phyloP scores from a whole-genome alignment of 2,329 filamentous ascomycete genomes.

The Penicillium corylophilum region DNA sequence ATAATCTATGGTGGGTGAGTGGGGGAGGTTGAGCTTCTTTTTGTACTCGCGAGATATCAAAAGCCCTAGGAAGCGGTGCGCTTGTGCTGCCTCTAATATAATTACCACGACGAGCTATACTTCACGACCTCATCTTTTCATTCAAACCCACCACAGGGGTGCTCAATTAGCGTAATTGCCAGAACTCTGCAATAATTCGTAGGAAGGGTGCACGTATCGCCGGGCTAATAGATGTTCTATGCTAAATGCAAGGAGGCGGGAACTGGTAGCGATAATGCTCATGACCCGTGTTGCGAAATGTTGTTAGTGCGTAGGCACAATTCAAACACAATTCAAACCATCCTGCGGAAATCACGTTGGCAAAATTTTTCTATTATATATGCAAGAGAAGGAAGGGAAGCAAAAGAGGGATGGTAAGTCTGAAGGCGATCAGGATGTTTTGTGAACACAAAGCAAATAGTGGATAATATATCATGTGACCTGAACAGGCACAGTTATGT shows the following conservation, averaged over 20 bases:
- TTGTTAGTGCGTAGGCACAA: not conserved
- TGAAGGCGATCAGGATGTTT: not conserved
- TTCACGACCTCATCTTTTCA: too few relatives aligned
- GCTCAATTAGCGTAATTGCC: too few relatives aligned
- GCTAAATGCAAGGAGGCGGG: not conserved
- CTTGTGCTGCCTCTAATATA: too few relatives aligned
- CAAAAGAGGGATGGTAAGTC: not conserved
- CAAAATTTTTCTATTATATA: not conserved
- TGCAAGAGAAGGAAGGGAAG: not conserved
- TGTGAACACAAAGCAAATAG: not conserved
- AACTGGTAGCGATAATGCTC: not conserved
- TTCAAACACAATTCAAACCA: not conserved
- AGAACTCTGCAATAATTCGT: too few relatives aligned
- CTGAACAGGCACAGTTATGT: slow-evolving; percentile 7
- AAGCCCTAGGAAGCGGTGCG: too few relatives aligned
- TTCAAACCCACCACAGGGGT: too few relatives aligned
- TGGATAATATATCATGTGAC: slow-evolving; percentile 2
- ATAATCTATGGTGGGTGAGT: too few relatives aligned
- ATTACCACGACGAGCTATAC: too few relatives aligned
- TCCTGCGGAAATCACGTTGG: not conserved
- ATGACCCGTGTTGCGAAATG: not conserved
- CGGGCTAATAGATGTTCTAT: too few relatives aligned
- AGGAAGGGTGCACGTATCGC: too few relatives aligned
- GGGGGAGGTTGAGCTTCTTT: too few relatives aligned
- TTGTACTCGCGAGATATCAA: too few relatives aligned